A percentile compares a stretch with the other conserved stretches of the same genome.
These are phyloP conservation scores for Cordyceps tenuipes DNA, from an alignment of 2,329 filamentous ascomycete species.

Conservation along the genomic window DNA sequence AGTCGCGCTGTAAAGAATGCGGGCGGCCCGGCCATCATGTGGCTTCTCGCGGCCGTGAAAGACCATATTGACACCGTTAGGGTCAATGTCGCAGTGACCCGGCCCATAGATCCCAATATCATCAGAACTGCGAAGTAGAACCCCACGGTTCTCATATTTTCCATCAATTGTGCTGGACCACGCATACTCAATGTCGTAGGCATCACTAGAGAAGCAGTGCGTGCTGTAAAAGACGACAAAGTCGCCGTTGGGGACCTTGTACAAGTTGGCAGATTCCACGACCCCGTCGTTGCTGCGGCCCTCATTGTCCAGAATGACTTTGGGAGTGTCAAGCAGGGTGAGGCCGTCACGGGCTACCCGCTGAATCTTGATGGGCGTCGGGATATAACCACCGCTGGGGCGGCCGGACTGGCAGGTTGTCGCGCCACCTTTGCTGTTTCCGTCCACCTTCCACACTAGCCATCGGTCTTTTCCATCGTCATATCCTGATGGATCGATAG, in stretches of 20 bases:
- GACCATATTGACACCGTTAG: conserved; percentile 11
- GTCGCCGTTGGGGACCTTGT: conserved; percentile 10
- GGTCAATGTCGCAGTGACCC: conserved; percentile 10
- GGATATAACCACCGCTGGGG: conserved; percentile 3
- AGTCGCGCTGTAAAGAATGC: conserved; percentile 7
- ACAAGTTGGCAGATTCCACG: conserved; percentile 6
- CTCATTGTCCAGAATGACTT: conserved; percentile 7
- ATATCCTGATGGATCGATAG: conserved; percentile 7
- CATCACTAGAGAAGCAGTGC: conserved; percentile 11
- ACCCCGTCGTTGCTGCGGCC: conserved; percentile 9
- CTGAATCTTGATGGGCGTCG: conserved; percentile 12
- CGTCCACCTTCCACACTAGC: conserved; percentile 8
- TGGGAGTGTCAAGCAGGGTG: conserved; percentile 1
- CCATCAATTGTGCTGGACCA: conserved; percentile 7
- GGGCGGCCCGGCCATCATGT: not conserved
- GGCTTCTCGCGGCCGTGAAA: conserved; percentile 11
- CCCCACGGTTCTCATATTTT: conserved; percentile 2
- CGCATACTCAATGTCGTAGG: conserved; percentile 11
- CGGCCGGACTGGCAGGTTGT: conserved; percentile 8
- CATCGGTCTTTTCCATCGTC: conserved; percentile 6
- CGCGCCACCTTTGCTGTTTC: conserved; percentile 11
- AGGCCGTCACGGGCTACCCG: conserved; percentile 6
- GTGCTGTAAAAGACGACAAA: conserved; percentile 12
- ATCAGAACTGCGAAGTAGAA: conserved; percentile 4
- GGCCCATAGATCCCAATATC: conserved; percentile 9